Conservation (phyloP, 148 eudicot genomes). For the Talinum fruticosum region DNA sequence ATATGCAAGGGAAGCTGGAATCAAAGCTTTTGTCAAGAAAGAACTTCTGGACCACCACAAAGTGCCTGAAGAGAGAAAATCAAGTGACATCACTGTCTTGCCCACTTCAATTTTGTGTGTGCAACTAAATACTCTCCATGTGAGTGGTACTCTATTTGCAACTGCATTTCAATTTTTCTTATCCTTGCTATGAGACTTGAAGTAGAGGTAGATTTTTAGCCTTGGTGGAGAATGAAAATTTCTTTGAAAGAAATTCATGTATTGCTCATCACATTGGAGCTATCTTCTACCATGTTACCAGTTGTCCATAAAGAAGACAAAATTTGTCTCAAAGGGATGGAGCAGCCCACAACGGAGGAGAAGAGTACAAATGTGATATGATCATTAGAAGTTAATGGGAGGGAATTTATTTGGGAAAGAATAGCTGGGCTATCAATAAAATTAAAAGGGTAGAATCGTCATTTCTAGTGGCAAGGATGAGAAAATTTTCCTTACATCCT, state of each 20-base stretch:
- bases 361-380: too few species aligned
- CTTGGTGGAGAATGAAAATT: not conserved
- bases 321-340: too few species aligned
- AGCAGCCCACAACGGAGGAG: too few species aligned
- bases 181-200: conserved; percentile 4
- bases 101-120: conserved; percentile 81
- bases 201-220: not conserved
- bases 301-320: too few species aligned
- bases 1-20: conserved; percentile 76
- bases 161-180: conserved; percentile 2
- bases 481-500: too few species aligned
- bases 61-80: conserved; percentile 69
- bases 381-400: too few species aligned
- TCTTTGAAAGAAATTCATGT: not conserved
- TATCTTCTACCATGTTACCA: too few species aligned
- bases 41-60: conserved; percentile 73
- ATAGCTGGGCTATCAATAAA: too few species aligned
- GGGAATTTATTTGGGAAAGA: too few species aligned
- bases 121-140: conserved; percentile 88
- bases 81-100: conserved; percentile 71
- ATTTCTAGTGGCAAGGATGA: too few species aligned
- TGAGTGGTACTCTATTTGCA: conserved; percentile 37
- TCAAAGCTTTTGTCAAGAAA: conserved; percentile 90
- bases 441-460: too few species aligned
- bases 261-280: too few species aligned